phyloP scores from a whole-genome alignment of 257 asterid species.

The Parsonsia alboflavescens region DNA sequence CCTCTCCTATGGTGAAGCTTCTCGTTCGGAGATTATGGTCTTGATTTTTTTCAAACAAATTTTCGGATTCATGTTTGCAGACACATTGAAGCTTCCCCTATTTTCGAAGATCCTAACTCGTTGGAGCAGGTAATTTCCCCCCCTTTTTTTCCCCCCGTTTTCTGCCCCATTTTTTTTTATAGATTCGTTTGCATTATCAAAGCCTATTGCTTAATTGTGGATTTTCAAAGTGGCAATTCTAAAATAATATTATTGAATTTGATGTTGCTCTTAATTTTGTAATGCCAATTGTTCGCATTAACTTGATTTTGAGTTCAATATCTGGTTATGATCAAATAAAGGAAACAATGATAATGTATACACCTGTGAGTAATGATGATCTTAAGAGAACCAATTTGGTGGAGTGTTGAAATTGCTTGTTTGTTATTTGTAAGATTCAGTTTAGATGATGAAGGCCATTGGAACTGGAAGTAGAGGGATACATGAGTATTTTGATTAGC shows the following conservation, averaged over 20 bases:
- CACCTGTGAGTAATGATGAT: background rate
- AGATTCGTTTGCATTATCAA: background rate
- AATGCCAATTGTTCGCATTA: background rate
- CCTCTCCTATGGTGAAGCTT: background rate
- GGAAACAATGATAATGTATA: background rate
- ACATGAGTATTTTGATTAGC: background rate
- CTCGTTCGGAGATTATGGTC: background rate
- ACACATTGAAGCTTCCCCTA: slow-evolving; percentile 72
- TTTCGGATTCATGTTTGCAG: slow-evolving; percentile 30
- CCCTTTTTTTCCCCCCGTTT: background rate
- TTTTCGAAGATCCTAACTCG: slow-evolving; percentile 89
- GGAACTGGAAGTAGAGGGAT: background rate
- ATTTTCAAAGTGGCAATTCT: background rate
- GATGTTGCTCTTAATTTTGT: background rate
- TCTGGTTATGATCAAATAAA: background rate
- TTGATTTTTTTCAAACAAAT: background rate
- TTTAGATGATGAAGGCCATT: background rate
- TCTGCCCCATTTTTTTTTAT: no score
- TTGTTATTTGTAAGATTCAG: background rate
- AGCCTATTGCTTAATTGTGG: background rate
- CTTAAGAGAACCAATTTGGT: background rate
- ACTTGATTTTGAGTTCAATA: background rate
- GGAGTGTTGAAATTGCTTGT: background rate
- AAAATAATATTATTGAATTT: background rate
- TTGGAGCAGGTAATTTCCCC: slow-evolving; percentile 44